These are phyloP conservation scores for Trichoderma citrinoviride DNA, from an alignment of 2,329 filamentous ascomycete species.

Conservation along the genomic window DNA sequence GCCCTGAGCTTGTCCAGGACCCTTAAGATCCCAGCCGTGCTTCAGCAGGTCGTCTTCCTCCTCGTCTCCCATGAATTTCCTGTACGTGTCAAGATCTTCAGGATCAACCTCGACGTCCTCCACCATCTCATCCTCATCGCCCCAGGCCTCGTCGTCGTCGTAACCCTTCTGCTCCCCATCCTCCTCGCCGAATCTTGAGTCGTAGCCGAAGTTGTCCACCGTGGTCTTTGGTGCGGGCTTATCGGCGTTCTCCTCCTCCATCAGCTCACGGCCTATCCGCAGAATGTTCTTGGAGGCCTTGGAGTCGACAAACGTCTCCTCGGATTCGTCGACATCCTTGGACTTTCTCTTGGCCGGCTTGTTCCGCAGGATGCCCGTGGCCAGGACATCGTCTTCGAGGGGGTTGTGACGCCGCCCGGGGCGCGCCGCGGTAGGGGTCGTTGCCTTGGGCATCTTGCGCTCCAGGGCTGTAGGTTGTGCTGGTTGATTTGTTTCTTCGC, in stretches of 20 bases:
- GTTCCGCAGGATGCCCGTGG: slow-evolving; percentile 67
- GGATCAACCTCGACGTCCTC: slow-evolving; percentile 81
- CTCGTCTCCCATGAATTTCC: slow-evolving; percentile 77
- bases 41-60: slow-evolving; percentile 72
- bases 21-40: slow-evolving; percentile 56
- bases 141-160: slow-evolving; percentile 67
- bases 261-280: slow-evolving; percentile 82
- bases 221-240: slow-evolving; percentile 41
- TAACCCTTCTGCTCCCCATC: slow-evolving; percentile 43
- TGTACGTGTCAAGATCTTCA: slow-evolving; percentile 83
- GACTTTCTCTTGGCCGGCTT: slow-evolving; percentile 70
- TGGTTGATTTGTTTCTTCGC: neutral
- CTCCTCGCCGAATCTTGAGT: slow-evolving; percentile 65
- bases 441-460: slow-evolving; percentile 74
- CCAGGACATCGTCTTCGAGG: slow-evolving; percentile 80
- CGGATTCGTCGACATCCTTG: slow-evolving; percentile 59
- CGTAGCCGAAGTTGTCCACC: slow-evolving; percentile 69
- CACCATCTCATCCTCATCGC: slow-evolving; percentile 71
- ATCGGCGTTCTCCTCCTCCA: slow-evolving; percentile 66
- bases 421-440: slow-evolving; percentile 55
- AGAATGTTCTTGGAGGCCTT: slow-evolving; percentile 87
- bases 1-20: slow-evolving; percentile 45
- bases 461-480: neutral
- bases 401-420: slow-evolving; percentile 78
- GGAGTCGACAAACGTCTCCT: slow-evolving; percentile 76